Base-by-base conservation (phyloP, 2,329 filamentous ascomycete species). In the Ascochyta pisi region DNA sequence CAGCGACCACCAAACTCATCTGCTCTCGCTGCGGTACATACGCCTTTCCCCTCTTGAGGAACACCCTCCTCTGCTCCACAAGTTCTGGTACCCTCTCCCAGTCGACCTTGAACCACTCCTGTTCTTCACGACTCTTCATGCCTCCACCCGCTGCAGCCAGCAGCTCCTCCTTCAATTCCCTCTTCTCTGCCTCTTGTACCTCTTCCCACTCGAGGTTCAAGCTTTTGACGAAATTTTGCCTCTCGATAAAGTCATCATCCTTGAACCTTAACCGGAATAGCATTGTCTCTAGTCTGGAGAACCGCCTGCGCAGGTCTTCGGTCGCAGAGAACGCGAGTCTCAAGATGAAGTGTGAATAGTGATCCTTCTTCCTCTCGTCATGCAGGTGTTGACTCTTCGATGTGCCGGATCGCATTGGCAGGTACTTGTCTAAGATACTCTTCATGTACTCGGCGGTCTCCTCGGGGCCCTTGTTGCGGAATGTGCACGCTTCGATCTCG, bases 291-390 rank as follows among this genome's bases (percentile, higher is more conserved):
- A 96, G 86, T 33, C 93, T 86, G 4, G 88, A 85, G 71, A 98
- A 99, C 23, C 95, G 88, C 61, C 90, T 85, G 38, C 95, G 87
- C 34, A 98, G 81, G 69, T 99, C 95, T 71, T 96, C 92, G 0
- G 94, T 97, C 2, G 89, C 87, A 0, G 93, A 88, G 71, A 99
- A 99, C 1, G 95, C 95, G 39, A 99, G 85, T 0, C 95, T 88
- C 6, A 99, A 84, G 59, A 98, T 99, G 74, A 97, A 99, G 76
- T 99, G 95, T 52, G 91, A 95, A 78, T 98, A 99, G 77, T 99
- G 95, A 68, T 99, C 95, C 73, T 95, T 96, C 75, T 94, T 90
- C 26, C 94, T 85, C 78, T 99, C 91, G 31, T 85, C 78, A 23
- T 85, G 83, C 13, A 94, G 78, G 27, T 81, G 80, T 10, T 77